phyloP scores from a whole-genome alignment of 805 yeast genomes.

The Scheffersomyces stipitis region DNA sequence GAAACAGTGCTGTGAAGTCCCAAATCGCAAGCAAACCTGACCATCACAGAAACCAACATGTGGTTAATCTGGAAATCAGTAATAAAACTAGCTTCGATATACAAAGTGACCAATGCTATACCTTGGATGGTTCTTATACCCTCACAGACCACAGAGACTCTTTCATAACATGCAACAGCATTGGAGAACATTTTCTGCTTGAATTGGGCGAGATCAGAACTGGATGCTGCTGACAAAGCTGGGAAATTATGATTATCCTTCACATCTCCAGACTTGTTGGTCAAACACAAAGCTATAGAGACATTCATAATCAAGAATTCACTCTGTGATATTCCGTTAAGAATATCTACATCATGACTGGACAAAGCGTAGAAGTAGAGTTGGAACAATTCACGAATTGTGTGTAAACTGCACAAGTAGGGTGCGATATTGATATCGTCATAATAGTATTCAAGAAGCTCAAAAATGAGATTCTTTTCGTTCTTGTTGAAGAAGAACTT shows the following conservation, averaged over 20 bases:
- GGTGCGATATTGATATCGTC: conserved; percentile 7
- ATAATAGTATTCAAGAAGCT: conserved; percentile 10
- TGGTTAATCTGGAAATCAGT: conserved; percentile 38
- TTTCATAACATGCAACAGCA: conserved; percentile 53
- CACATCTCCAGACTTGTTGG: conserved; percentile 3
- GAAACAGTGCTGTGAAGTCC: conserved; percentile 56
- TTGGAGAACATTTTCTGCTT: conserved; percentile 8
- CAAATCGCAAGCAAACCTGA: conserved; percentile 54
- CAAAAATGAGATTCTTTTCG: conserved; percentile 6
- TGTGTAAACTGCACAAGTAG: conserved; percentile 8
- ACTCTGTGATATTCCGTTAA: conserved; percentile 4
- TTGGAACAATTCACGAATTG: conserved; percentile 11
- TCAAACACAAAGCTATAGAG: conserved; percentile 10
- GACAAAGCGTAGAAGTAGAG: conserved; percentile 7
- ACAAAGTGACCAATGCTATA: conserved; percentile 45
- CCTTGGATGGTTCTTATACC: conserved; percentile 54
- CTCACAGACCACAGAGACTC: conserved; percentile 49
- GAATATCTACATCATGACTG: conserved; percentile 1
- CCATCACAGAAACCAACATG: conserved; percentile 44
- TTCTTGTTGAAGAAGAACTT: conserved; percentile 10
- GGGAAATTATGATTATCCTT: conserved; percentile 6
- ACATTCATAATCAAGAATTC: conserved; percentile 19
- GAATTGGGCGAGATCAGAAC: conserved; percentile 1
- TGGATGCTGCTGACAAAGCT: background rate
- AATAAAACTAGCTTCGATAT: conserved; percentile 26